Evolutionary conservation across 805 yeast genomes (phyloP).

Genomic region (Candida coleopterorum): DNA sequence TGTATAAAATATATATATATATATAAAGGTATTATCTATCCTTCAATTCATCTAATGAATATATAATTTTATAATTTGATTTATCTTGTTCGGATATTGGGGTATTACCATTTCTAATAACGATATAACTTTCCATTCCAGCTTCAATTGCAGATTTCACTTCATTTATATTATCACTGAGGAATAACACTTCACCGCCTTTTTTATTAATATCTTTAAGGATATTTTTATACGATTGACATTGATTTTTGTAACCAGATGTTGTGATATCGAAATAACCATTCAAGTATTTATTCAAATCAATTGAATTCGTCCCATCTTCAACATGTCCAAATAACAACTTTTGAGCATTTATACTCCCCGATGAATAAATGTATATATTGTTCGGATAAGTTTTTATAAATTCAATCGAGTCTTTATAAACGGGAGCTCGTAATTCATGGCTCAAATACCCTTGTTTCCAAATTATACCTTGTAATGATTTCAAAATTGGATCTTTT

Average conservation of each 20-base stretch:
- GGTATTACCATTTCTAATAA: slow-evolving; percentile 72
- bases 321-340: slow-evolving; percentile 64
- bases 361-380: slow-evolving; percentile 81
- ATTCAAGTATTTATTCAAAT: slow-evolving; percentile 48
- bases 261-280: slow-evolving; percentile 86
- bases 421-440: slow-evolving; percentile 71
- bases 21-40: not conserved
- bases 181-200: slow-evolving; percentile 46
- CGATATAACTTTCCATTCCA: slow-evolving; percentile 56
- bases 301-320: slow-evolving; percentile 26
- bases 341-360: slow-evolving; percentile 83
- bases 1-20: slow-evolving; percentile 18
- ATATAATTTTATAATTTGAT: slow-evolving; percentile 17
- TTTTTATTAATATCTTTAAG: slow-evolving; percentile 34
- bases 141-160: slow-evolving; percentile 68
- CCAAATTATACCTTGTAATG: slow-evolving; percentile 85
- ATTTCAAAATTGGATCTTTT: slow-evolving; percentile 72
- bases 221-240: slow-evolving; percentile 56
- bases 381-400: slow-evolving; percentile 39
- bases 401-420: slow-evolving; percentile 60
- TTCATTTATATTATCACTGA: slow-evolving; percentile 78
- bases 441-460: slow-evolving; percentile 73
- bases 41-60: slow-evolving; percentile 12
- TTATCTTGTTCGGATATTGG: slow-evolving; percentile 37
- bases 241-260: slow-evolving; percentile 65